Evolutionary conservation across 169 alveolate genomes (phyloP), one percentile per base, ranked within the genome.

Genomic region (Plasmodium adleri): DNA sequence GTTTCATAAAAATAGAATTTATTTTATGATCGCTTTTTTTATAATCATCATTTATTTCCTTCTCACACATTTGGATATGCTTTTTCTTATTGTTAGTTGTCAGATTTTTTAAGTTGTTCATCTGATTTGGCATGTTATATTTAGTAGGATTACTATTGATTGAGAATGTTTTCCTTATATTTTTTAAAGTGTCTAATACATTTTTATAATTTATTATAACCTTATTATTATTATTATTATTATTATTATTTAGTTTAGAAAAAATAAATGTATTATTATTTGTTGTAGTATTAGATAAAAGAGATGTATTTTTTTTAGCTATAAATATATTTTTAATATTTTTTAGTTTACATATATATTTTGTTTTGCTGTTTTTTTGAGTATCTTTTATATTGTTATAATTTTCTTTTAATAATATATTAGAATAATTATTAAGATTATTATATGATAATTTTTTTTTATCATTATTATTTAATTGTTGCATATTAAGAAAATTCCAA

Each of bases 171-270:
- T 12, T 56, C 54, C 91, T 68, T 9, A 83, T 59, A 83, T 58
- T 83, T 68, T 63, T 83, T 12, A 83, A 78, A 28, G 70, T 24
- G 1, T 39, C 32, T 54, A 83, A 62, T 10, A 85, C 17, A 39
- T 39, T 6, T 39, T 39, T 39, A 39, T 39, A 39, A 39, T 39
- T 39, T 39, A 39, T 39, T 39, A 5, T 5, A 39, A 39, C 47
- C 5, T 39, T 39, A 39, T 39, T 20, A 20, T 20, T 20, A 20
- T 28, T 6, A 59, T 39, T 39, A 39, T 39, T 20, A 20, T 20
- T 20, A 20, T 28, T 6, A 59, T 66, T 47, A 66, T 54, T 83
- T 24, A 68, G 1, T n/a, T 58, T 56, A 1, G 83, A 58, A 49
- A 50, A 68, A 8, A 45, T 52, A 32, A 15, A 39, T 45, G 60